Base-by-base conservation (phyloP, 768 basidiomycete genomes). In the Mycena belliarum region DNA sequence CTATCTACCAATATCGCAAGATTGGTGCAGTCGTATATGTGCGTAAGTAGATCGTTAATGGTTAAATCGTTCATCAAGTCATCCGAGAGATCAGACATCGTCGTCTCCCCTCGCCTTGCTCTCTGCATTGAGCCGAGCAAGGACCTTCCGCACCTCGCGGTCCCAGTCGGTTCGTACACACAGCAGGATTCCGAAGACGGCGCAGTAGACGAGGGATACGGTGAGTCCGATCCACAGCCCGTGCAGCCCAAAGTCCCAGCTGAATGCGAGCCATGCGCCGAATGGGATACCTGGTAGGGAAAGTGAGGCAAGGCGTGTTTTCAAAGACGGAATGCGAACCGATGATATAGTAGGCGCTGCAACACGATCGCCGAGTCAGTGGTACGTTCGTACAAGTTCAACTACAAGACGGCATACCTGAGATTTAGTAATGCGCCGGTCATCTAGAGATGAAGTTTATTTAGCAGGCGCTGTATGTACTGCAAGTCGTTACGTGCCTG, bases 151-250 rank as follows among this genome's bases (percentile, higher is more conserved):
- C 12, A 89, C 87, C 70, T 93, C 87, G 44, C 69, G 69, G 9
- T 82, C 68, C 91, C 91, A 93, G 69, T 93, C 79, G 5, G 88
- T 82, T 21, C 72, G 67, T 16, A 91, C 33, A 47, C 78, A 82
- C 1, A 86, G 64, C 66, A 74, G 77, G 2, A 83, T 77, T 3
- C 87, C 87, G 16, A 83, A 68, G 9, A 78, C 68, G 0, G 85
- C 73, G 43, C 78, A 75, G 71, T 87, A 85, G 15, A 85, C 70
- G 48, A 93, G 75, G 1, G 89, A 84, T 6, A 82, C 67, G 0
- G 89, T 90, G 37, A 95, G 74, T 15, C 94, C 94, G 38, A 89
- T 77, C 95, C 94, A 97, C 16, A 97, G 79, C 0, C 95, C 95
- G 20, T 77, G 74, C 14, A 97, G 76, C 0, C 77, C 84, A 69